Conservation (phyloP, 73 alveolate species). For the Blepharisma japonicum region DNA sequence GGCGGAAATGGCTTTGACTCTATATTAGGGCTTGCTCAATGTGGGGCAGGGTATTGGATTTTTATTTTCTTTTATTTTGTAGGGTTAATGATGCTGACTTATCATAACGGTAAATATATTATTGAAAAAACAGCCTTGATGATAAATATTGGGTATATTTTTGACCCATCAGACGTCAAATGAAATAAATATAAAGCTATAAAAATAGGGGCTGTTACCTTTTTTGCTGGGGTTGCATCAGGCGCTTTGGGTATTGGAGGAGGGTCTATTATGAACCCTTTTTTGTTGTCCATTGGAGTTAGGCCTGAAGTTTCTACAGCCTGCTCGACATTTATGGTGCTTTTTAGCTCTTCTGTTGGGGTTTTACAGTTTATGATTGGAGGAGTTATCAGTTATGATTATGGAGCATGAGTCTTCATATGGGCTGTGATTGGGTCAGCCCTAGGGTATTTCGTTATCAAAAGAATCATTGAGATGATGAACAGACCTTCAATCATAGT, state of each 20-base stretch:
- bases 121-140: too few species aligned
- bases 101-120: too few species aligned
- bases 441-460: conserved; percentile 21
- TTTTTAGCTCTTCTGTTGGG: conserved; percentile 58
- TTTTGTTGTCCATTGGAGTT: conserved; percentile 51
- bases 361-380: conserved; percentile 58
- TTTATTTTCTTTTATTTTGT: too few species aligned
- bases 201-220: background rate
- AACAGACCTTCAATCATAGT: conserved; percentile 20
- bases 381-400: conserved; percentile 52
- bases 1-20: too few species aligned
- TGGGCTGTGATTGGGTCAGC: conserved; percentile 1
- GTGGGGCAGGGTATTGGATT: too few species aligned
- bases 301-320: conserved; percentile 70
- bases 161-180: too few species aligned
- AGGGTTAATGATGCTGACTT: too few species aligned
- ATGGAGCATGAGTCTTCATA: conserved; percentile 34
- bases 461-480: conserved; percentile 8
- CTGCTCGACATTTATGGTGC: conserved; percentile 60
- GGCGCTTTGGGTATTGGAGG: conserved; percentile 76
- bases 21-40: too few species aligned
- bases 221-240: conserved; percentile 55
- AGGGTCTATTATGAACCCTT: conserved; percentile 64
- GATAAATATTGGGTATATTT: too few species aligned
- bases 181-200: too few species aligned